phyloP scores from a whole-genome alignment of 2,329 filamentous ascomycete genomes.

The Aspergillus versicolor region DNA sequence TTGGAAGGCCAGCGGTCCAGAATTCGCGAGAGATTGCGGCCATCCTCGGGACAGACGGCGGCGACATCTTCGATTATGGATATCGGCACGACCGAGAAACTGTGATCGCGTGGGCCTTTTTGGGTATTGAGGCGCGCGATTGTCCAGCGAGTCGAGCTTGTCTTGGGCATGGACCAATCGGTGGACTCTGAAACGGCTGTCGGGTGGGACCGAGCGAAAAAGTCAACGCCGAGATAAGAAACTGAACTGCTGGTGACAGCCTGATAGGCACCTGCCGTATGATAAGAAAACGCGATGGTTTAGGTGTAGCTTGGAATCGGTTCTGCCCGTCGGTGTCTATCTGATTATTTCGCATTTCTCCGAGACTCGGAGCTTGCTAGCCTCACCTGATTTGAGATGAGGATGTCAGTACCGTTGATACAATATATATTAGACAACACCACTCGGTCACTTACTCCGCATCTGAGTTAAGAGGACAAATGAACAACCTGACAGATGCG shows the following conservation, averaged over 20 bases:
- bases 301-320: too few species aligned
- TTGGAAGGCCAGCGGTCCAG: background rate
- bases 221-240: conserved; percentile 3
- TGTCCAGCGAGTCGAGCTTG: conserved; percentile 8
- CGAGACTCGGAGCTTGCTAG: too few species aligned
- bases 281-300: background rate
- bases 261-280: conserved; percentile 2
- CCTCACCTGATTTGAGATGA: too few species aligned
- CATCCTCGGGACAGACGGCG: background rate
- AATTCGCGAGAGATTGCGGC: background rate
- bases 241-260: background rate
- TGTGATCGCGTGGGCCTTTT: background rate
- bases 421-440: too few species aligned
- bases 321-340: too few species aligned
- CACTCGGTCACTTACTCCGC: too few species aligned
- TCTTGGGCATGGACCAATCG: background rate
- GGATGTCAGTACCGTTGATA: too few species aligned
- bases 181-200: background rate
- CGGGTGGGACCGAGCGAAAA: background rate
- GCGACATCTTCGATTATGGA: conserved; percentile 3
- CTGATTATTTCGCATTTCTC: too few species aligned
- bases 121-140: conserved; percentile 2
- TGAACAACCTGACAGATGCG: too few species aligned
- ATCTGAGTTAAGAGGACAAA: too few species aligned
- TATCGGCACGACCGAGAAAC: background rate